These are phyloP conservation scores for Aspergillus chevalieri DNA, from an alignment of 2,329 filamentous ascomycete species.

Conservation along the genomic window DNA sequence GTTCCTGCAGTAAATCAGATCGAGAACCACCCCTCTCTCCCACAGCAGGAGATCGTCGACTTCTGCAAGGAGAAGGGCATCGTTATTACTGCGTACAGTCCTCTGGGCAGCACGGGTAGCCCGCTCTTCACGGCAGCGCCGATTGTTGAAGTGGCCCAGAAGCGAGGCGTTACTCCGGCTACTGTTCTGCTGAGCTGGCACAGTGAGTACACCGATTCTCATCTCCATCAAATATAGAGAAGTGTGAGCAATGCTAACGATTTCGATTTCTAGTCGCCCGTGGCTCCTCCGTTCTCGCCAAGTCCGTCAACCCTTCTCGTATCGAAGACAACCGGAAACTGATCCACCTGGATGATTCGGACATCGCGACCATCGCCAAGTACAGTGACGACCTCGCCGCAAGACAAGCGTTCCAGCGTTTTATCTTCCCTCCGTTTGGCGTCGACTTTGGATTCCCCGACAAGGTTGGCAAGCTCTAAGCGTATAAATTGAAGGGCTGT, in stretches of 20 bases:
- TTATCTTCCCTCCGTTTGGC: slow-evolving; percentile 64
- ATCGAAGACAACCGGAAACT: slow-evolving; percentile 37
- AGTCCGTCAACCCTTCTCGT: slow-evolving; percentile 36
- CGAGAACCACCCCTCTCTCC: slow-evolving; percentile 68
- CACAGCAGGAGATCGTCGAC: slow-evolving; percentile 48
- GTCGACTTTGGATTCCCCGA: slow-evolving; percentile 68
- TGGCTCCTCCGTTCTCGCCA: slow-evolving; percentile 37
- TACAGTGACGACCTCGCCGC: slow-evolving; percentile 30
- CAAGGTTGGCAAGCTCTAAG: slow-evolving; percentile 38
- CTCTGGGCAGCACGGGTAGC: slow-evolving; percentile 37
- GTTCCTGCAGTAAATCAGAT: slow-evolving; percentile 71
- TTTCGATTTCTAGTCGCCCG: slow-evolving; percentile 24
- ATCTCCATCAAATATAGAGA: not conserved
- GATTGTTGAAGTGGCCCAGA: slow-evolving; percentile 37
- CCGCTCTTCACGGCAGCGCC: slow-evolving; percentile 38
- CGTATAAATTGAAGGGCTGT: not conserved
- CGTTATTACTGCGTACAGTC: slow-evolving; percentile 48
- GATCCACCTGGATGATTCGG: slow-evolving; percentile 32
- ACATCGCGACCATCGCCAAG: slow-evolving; percentile 32
- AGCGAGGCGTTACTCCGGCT: slow-evolving; percentile 34
- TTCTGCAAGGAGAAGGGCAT: slow-evolving; percentile 48
- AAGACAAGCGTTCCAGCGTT: slow-evolving; percentile 36
- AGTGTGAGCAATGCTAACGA: too few relatives aligned
- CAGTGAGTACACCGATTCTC: slow-evolving; percentile 20
- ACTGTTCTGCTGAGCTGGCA: slow-evolving; percentile 41